Conservation (phyloP, 306 rosid genomes). For the Lathyrus aphaca region DNA sequence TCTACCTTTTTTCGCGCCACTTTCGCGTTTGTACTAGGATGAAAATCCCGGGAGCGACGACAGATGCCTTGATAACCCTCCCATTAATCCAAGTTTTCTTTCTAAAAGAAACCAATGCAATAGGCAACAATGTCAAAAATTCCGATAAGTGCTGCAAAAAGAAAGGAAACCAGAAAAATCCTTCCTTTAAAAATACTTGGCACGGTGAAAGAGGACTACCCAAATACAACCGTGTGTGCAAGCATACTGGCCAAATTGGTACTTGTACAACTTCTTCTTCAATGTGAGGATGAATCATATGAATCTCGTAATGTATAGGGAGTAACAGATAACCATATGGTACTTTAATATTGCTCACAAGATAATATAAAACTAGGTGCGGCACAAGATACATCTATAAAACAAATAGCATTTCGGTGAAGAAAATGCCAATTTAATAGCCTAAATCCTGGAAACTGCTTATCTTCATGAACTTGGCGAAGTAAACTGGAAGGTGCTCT, state of each 20-base stretch:
- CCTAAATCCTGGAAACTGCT: constrained; percentile 93
- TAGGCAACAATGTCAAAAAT: constrained; percentile 96
- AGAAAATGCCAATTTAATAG: constrained; percentile 92
- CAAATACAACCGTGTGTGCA: too few relatives aligned
- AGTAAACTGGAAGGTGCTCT: constrained; percentile 86
- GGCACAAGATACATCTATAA: too few relatives aligned
- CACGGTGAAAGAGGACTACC: too few relatives aligned
- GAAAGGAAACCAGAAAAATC: constrained; percentile 99
- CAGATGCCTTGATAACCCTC: too few relatives aligned
- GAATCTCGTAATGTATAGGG: constrained; percentile 85
- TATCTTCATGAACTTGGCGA: constrained; percentile 86
- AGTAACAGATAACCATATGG: constrained; percentile 91
- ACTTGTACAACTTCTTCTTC: constrained; percentile 98
- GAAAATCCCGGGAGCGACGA: too few relatives aligned
- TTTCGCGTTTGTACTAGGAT: too few relatives aligned
- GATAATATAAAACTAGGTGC: too few relatives aligned
- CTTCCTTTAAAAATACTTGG: constrained; percentile 97
- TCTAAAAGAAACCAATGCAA: constrained; percentile 91
- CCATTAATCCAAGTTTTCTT: constrained; percentile 89
- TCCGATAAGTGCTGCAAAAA: constrained; percentile 88
- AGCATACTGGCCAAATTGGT: too few relatives aligned
- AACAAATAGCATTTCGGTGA: too few relatives aligned
- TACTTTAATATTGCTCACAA: too few relatives aligned
- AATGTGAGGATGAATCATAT: constrained; percentile 97
- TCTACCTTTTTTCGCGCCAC: too few relatives aligned